Conservation (phyloP, 768 basidiomycete genomes). For the Mycena galopus region DNA sequence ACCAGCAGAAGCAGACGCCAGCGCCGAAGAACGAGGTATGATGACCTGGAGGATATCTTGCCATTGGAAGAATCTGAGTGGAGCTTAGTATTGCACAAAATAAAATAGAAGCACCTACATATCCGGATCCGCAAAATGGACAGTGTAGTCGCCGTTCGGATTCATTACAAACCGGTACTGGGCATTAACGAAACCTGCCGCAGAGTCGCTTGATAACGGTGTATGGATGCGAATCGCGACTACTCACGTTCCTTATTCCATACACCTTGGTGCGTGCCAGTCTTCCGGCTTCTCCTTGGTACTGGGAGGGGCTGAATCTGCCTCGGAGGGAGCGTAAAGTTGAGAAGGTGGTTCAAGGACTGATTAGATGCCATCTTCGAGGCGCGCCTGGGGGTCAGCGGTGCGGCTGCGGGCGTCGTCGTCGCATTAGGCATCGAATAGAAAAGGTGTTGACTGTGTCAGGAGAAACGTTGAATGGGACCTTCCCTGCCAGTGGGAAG, state of each 20-base stretch:
- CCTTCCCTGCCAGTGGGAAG: slow-evolving; percentile 64
- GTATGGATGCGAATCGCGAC: slow-evolving; percentile 21
- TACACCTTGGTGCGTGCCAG: slow-evolving; percentile 70
- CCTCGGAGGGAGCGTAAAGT: slow-evolving; percentile 93
- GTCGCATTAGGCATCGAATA: slow-evolving; percentile 54
- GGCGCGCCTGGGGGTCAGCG: slow-evolving; percentile 64
- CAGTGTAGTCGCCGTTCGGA: slow-evolving; percentile 91
- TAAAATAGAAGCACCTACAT: slow-evolving; percentile 70
- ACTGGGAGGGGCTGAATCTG: slow-evolving; percentile 70
- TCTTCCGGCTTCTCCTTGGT: slow-evolving; percentile 83
- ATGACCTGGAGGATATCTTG: slow-evolving; percentile 95
- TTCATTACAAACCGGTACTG: slow-evolving; percentile 97
- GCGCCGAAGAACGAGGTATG: slow-evolving; percentile 85
- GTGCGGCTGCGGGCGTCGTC: slow-evolving; percentile 46
- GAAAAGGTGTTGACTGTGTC: slow-evolving; percentile 6
- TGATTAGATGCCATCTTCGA: slow-evolving; percentile 79
- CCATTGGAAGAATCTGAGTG: slow-evolving; percentile 91
- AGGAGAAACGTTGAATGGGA: slow-evolving; percentile 41
- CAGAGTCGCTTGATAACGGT: slow-evolving; percentile 30
- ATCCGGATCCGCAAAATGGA: slow-evolving; percentile 97
- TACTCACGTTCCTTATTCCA: slow-evolving; percentile 95
- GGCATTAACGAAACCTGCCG: slow-evolving; percentile 94
- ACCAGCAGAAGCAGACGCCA: slow-evolving; percentile 71
- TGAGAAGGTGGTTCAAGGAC: slow-evolving; percentile 87
- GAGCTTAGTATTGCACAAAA: slow-evolving; percentile 18